Base-by-base conservation (phyloP, 2,329 filamentous ascomycete genomes). In the Cryphonectria carpinicola region DNA sequence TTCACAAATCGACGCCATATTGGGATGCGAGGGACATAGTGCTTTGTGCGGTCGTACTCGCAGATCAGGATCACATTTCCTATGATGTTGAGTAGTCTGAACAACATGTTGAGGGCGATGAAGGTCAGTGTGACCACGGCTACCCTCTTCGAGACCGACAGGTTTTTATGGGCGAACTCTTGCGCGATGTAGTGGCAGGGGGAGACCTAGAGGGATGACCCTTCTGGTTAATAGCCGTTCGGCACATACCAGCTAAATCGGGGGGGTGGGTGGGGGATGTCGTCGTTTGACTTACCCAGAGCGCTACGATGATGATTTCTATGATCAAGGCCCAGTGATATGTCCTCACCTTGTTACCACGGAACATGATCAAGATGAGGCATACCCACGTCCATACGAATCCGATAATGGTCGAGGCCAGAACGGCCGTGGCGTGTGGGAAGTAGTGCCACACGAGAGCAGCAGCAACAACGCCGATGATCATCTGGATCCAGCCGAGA, bases 41-140 rank as follows among this genome's bases (percentile, higher is more conserved):
- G 81, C 7, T 75, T 78, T 74, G 81, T 83, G 49, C 81, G 73
- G 68, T 82, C 79, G 73, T 80, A 82, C 70, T 83, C 81, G 73
- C 68, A 78, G 14, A 79, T 66, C 39, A 84, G 76, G 28, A 82
- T 71, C 4, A 79, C 52, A 70, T 82, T 83, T 19, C 82, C 82
- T 2, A 82, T 46, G 17, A 77, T 73, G 68, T 84, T 84, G 11
- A 83, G 70, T 11, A 81, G 71, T 7, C 82, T 80, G 58, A 82
- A 81, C 0, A 80, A 11, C 64, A 82, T 83, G 41, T 35, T 63
- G 37, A 71, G 28, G 5, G 46, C 69, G 43, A 71, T 32, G 17
- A 72, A 35, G 52, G 56, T 28, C 52, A 77, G 32, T 71, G 74
- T 63, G 39, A 58, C 56, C n/a, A 32, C 32, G 4, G 64, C 62